Evolutionary conservation across 306 rosid genomes (phyloP), one percentile per base, ranked within the genome.

Genomic region (Crotalaria pallida): DNA sequence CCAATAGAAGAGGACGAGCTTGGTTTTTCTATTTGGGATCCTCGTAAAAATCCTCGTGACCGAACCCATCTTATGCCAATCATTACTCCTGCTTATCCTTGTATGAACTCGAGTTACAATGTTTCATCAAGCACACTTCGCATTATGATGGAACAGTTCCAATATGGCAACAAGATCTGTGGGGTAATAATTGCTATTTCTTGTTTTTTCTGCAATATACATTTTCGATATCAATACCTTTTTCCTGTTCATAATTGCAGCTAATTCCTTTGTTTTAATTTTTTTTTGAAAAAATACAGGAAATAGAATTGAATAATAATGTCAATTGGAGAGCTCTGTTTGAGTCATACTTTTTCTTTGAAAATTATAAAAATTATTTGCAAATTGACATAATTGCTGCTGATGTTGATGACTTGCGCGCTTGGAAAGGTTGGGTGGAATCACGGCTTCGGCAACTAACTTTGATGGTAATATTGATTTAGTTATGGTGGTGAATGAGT

Each of bases 371-470:
- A 77, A 81, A 93, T 81, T 93, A 84, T 62, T 80, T 93, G 73
- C 96, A 93, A 82, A 96, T 93, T 62, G 98, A 90, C 58, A 80
- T 93, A 65, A 83, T 90, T 65, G 97, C 97, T 21, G 90, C 84
- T 34, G 90, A 93, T 78, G 80, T 73, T 44, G 96, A 90, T 49
- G 98, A 87, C 71, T 72, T 93, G 70, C 96, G 88, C 2, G 74
- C 84, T 6, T 93, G 97, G 98, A 93, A 85, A 77, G 98, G 98
- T 56, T 93, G 98, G 98, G 96, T 93, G 58, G 98, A 90, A 80
- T 93, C 98, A 49, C 88, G 97, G 69, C 84, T 93, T 73, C 87
- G 97, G 63, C 92, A 88, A 76, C 87, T 93, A 77, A 93, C 90
- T 57, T 66, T 84, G 73, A 81, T 78, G 88, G 84, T 83, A 75